Evolutionary conservation across 495 filamentous ascomycete species (phyloP).

Genomic region (Thozetella sp.): DNA sequence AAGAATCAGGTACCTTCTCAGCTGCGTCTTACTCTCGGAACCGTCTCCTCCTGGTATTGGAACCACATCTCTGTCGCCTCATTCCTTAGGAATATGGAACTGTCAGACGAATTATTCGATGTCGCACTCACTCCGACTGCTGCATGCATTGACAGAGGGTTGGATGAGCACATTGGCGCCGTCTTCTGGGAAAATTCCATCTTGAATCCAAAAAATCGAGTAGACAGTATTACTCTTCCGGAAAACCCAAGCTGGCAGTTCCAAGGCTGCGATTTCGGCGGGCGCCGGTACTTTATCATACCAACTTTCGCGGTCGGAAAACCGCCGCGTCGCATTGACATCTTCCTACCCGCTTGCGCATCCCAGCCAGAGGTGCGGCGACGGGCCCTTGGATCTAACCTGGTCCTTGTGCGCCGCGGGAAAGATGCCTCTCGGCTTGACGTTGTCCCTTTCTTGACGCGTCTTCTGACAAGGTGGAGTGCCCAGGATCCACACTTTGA

Average conservation of each 20-base stretch:
- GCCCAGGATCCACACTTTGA: slow-evolving; percentile 21
- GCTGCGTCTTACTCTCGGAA: no score
- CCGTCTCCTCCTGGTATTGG: no score
- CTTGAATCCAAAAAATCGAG: slow-evolving; percentile 36
- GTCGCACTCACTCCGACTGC: no score
- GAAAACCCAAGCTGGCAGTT: slow-evolving; percentile 28
- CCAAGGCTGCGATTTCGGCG: slow-evolving; percentile 32
- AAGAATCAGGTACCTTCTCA: no score
- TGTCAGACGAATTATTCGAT: no score
- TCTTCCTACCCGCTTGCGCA: slow-evolving; percentile 34
- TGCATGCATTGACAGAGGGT: no score
- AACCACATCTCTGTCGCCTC: no score
- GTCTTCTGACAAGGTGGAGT: slow-evolving; percentile 34
- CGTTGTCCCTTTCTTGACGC: slow-evolving; percentile 28
- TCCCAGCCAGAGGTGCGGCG: slow-evolving; percentile 23
- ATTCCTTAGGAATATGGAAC: no score
- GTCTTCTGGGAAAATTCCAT: slow-evolving; percentile 23
- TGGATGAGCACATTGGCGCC: not conserved
- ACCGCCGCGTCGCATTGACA: slow-evolving; percentile 39
- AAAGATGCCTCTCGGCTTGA: slow-evolving; percentile 21
- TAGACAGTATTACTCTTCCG: slow-evolving; percentile 32
- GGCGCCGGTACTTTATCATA: slow-evolving; percentile 34
- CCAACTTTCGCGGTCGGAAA: slow-evolving; percentile 28
- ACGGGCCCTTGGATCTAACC: slow-evolving; percentile 27
- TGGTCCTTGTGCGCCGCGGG: slow-evolving; percentile 19